These are phyloP conservation scores for Monotropa hypopitys DNA, from an alignment of 179 eudicot species.

Conservation along the genomic window DNA sequence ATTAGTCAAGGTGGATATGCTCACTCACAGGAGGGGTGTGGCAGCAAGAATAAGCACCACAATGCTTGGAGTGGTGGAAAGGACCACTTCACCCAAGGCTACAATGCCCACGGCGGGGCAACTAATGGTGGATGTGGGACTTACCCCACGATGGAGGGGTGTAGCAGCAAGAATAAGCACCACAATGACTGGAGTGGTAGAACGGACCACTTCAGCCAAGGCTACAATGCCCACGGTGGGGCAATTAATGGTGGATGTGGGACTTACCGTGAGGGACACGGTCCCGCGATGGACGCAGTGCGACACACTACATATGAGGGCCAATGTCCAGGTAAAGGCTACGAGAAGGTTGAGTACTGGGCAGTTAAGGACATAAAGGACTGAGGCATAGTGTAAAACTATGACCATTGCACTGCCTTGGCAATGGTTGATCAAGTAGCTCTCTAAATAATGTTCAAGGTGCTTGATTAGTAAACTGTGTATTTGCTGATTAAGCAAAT, in stretches of 20 bases:
- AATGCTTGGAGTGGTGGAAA: background rate
- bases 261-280: background rate
- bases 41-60: background rate
- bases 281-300: background rate
- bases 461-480: background rate
- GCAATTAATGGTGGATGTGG: background rate
- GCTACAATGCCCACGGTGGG: background rate
- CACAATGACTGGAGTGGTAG: background rate
- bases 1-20: background rate
- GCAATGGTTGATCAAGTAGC: background rate
- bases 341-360: background rate
- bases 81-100: background rate
- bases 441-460: conserved; percentile 5
- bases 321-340: background rate
- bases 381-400: background rate
- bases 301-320: background rate
- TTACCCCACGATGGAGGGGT: background rate
- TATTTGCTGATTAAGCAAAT: background rate
- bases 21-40: background rate
- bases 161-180: background rate
- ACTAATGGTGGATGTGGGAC: background rate
- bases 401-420: background rate
- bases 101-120: background rate
- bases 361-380: background rate
- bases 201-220: background rate